Base-by-base conservation (phyloP, 2,329 filamentous ascomycete species). In the Laburnicola sp. region DNA sequence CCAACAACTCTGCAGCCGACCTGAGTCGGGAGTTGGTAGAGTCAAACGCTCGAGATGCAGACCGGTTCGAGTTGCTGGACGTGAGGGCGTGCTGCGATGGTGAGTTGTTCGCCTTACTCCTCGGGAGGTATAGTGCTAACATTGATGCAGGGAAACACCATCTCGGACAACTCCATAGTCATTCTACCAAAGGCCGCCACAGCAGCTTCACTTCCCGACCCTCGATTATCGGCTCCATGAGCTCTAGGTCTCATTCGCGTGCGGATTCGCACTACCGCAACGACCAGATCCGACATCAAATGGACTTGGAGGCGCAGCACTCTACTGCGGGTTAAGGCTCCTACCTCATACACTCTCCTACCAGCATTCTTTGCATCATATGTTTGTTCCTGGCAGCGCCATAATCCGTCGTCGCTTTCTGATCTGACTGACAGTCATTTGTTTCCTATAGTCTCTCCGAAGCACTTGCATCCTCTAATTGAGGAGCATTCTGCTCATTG, bases 1-100 rank as follows among this genome's bases (percentile, higher is more conserved):
- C 79, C 56, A 82, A 83, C 63, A 88, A 93, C 68, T 73, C 72
- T 64, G 89, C 89, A 2, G 91, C 96, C 72, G 91, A 97, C 68
- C 72, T 96, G 11, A 58, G 62, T 50, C 81, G 90, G 50, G 82
- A 86, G 57, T 85, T 92, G 57, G 89, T 93, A 63, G 89, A 93
- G 74, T 80, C 74, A 42, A 86, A 91, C 68, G 87, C 93, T 64
- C 79, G 85, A 47, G 88, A 92, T 60, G 80, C 86, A 25, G 89
- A 92, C 68, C 82, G 86, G 56, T 80, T 97, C 64, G 93, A 97
- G 79, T 96, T 97, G 64, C 93, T 97, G 79, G 97, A 99, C 72
- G 94, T 99, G 58, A 82, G 94, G 69, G 92, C 93, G 53, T 99
- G 94, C 77, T 99, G 94, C 74, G 94, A 97, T 82, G 94, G 92